Evolutionary conservation across 106 monocot genomes (phyloP), one percentile per base, ranked within the genome.

Genomic region (Gastrodia elata): DNA sequence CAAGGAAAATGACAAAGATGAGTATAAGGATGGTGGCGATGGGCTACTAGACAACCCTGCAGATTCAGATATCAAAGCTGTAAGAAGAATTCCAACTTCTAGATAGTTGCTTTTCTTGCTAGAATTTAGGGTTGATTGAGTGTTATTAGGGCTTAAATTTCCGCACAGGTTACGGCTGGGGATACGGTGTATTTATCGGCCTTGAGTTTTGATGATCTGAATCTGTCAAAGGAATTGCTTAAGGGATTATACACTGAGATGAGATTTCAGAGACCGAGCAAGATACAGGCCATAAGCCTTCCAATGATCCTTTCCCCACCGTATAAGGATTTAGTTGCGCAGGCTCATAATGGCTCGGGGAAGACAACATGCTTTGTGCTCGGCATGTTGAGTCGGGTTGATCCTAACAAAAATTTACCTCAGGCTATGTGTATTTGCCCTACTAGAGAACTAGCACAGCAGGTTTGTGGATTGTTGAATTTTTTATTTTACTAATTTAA

Each of bases 321-420:
- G 1, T 74, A 90, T 74, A 92, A 88, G 42, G 87, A 96, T 82
- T 73, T 96, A 56, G 85, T 96, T 4, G 96, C 96, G 43, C 96
- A 96, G 71, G 96, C 96, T 22, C 96, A 96, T 76, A 96, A 96
- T 74, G 96, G 96, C 20, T 92, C 92, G 10, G 96, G 96, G 36
- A 96, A 96, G 77, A 96, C 96, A 1, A 96, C 92, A 3, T 96
- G 96, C 40, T 96, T 96, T 74, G 92, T 92, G n/a, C 87, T 96
- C 46, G 96, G 96, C 9, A 96, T 96, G 96, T 65, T 96, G 43
- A 92, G 89, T 58, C 80, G 92, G 22, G 92, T 96, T 13, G 87
- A 96, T 83, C 89, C 96, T 0, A 77, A 39, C 10, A 86, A 71
- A 56, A 80, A 85, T 42, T 37, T 76, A 5, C 91, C 91, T 32